Evolutionary conservation across 805 yeast species (phyloP).

Genomic region (Helenozyma baotianmanensis): DNA sequence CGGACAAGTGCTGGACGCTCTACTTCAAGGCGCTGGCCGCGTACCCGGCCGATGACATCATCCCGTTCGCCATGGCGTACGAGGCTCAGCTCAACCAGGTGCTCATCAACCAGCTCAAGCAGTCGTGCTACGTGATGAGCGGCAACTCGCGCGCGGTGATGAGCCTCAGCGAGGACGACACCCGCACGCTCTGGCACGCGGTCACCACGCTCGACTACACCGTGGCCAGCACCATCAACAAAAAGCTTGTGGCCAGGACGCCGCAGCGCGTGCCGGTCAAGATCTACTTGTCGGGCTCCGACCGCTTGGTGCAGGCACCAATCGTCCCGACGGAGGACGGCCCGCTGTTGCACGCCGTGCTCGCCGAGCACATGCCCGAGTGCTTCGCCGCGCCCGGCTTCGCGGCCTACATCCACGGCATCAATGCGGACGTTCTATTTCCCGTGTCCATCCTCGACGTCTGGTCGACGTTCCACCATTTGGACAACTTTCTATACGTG

Average conservation of each 20-base stretch:
- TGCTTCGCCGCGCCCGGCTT: constrained; percentile 7
- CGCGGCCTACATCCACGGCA: constrained; percentile 27
- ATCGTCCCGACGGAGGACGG: constrained; percentile 11
- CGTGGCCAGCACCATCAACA: constrained; percentile 21
- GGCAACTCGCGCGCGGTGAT: constrained; percentile 81
- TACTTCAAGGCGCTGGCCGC: neutral
- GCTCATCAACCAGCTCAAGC: constrained; percentile 80
- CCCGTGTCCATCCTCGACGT: constrained; percentile 19
- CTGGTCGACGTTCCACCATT: constrained; percentile 30
- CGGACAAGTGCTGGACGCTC: constrained; percentile 7
- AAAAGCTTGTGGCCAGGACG: constrained; percentile 14
- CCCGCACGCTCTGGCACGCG: constrained; percentile 54
- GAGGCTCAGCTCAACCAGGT: constrained; percentile 38
- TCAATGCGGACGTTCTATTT: constrained; percentile 17
- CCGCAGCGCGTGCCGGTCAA: constrained; percentile 45
- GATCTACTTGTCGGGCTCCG: constrained; percentile 39
- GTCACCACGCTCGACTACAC: constrained; percentile 33
- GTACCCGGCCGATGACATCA: constrained; percentile 28
- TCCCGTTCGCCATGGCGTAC: constrained; percentile 29
- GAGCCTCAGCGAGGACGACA: constrained; percentile 62
- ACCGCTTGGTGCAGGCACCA: constrained; percentile 30
- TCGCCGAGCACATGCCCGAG: constrained; percentile 12
- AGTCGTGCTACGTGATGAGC: constrained; percentile 67
- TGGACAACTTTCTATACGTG: constrained; percentile 36
- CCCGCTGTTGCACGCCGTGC: constrained; percentile 10